phyloP scores from a whole-genome alignment of 768 basidiomycete species.

The Mycena metata region DNA sequence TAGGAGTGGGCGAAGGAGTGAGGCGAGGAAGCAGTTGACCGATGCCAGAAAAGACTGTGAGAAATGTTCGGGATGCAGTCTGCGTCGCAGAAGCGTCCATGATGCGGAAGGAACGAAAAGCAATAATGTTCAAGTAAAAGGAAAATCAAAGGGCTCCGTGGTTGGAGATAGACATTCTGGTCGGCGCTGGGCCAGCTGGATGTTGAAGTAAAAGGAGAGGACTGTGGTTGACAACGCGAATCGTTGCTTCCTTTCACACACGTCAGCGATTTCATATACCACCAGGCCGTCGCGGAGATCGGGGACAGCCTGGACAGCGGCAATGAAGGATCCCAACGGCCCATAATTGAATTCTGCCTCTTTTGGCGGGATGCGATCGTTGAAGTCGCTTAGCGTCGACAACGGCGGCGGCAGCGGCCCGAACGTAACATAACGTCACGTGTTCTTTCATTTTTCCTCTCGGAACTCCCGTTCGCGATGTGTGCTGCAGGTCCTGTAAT shows the following conservation, averaged over 20 bases:
- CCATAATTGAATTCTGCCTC: no score
- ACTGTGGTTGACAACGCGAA: conserved; percentile 33
- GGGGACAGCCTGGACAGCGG: background rate
- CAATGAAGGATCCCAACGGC: no score
- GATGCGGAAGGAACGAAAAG: background rate
- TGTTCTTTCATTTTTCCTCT: background rate
- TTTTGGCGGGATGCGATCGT: no score
- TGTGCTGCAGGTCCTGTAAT: conserved; percentile 69
- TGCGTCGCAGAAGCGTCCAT: conserved; percentile 30
- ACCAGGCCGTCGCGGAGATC: background rate
- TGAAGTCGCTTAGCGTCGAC: no score
- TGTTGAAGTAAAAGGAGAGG: conserved; percentile 39
- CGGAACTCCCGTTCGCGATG: conserved; percentile 1
- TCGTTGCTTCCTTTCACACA: conserved; percentile 35
- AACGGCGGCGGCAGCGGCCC: no score
- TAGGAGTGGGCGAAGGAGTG: conserved; percentile 55
- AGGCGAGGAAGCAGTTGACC: conserved; percentile 46
- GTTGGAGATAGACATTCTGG: conserved; percentile 50
- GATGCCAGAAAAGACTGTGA: conserved; percentile 32
- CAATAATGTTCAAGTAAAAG: conserved; percentile 10
- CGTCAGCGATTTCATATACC: conserved; percentile 31
- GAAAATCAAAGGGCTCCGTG: conserved; percentile 48
- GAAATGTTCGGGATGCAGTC: conserved; percentile 8
- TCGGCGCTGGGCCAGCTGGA: conserved; percentile 40
- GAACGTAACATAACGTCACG: background rate